Evolutionary conservation across 805 yeast species (phyloP).

Genomic region (Grigorovia humatica): DNA sequence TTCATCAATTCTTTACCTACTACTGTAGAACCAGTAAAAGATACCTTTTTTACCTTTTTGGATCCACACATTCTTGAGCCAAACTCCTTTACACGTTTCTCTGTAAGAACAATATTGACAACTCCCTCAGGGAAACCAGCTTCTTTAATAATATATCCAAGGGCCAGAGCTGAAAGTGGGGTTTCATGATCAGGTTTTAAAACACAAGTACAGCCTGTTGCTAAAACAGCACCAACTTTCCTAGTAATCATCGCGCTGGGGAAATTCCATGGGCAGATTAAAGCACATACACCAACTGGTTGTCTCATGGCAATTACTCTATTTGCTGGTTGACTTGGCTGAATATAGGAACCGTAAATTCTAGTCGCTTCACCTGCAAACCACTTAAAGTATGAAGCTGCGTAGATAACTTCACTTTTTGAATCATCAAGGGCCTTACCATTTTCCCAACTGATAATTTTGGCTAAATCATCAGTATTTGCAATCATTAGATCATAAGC

Average conservation of each 20-base stretch:
- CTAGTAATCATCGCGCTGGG: slow-evolving; percentile 60
- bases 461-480: slow-evolving; percentile 47
- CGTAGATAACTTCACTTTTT: slow-evolving; percentile 45
- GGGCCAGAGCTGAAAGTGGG: slow-evolving; percentile 49
- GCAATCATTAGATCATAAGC: slow-evolving; percentile 42
- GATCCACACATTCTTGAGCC: slow-evolving; percentile 44
- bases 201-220: slow-evolving; percentile 55
- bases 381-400: slow-evolving; percentile 80
- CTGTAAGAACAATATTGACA: slow-evolving; percentile 41
- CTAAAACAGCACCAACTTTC: slow-evolving; percentile 54
- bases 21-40: slow-evolving; percentile 56
- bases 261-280: slow-evolving; percentile 59
- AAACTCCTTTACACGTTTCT: slow-evolving; percentile 40
- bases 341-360: slow-evolving; percentile 46
- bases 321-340: slow-evolving; percentile 40
- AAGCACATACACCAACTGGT: slow-evolving; percentile 55
- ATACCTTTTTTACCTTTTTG: slow-evolving; percentile 41
- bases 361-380: slow-evolving; percentile 59
- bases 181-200: slow-evolving; percentile 54
- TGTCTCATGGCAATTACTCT: slow-evolving; percentile 45
- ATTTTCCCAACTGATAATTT: slow-evolving; percentile 48
- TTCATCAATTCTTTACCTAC: slow-evolving; percentile 53
- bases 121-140: slow-evolving; percentile 56
- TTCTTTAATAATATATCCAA: slow-evolving; percentile 43
- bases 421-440: slow-evolving; percentile 49